Evolutionary conservation across 2,329 filamentous ascomycete genomes (phyloP), one percentile per base, ranked within the genome.

Genomic region (Colletotrichum liriopes): DNA sequence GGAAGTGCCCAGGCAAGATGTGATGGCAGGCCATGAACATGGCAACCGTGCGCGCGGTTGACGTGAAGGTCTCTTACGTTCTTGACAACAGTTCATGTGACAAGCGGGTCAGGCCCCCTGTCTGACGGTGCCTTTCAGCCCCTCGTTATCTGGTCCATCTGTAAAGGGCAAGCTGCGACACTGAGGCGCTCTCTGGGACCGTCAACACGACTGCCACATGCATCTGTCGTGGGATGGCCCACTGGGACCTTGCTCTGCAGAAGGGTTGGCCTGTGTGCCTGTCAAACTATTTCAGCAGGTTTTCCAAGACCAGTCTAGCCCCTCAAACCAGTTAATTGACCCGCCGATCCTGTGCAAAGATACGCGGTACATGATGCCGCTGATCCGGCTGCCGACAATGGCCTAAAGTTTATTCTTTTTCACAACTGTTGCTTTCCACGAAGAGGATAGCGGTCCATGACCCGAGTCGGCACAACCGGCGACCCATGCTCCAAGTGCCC

Each of bases 211-310:
- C 47, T 14, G 12, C 47, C 14, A 67, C 51, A 47, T 67, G 56
- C 55, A 52, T 12, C 56, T 8, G 41, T 49, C 9, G 23, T 8
- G n/a, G 16, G n/a, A 56, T 67, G 32, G 16, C 47, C 66, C 12
- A 14, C 37, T 29, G 54, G 62, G 62, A 55, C 67, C 23, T 62
- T 66, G 55, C 55, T 43, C 47, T 37, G 35, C 23, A 43, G 52
- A 52, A 65, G 20, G 23, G 41, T 43, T 16, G 12, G 11, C 39
- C 12, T 41, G 4, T 41, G 66, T 29, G 32, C 60, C 51, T 62
- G 43, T 37, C 26, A 26, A 37, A 55, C 43, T 12, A 32, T 41
- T 14, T 52, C n/a, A 20, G 29, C 45, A 66, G 54, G 45, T 39
- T 55, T 35, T 61, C 26, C 26, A 37, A 41, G 12, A 60, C 29